phyloP scores from a whole-genome alignment of 345 rosid species.

The Sonneratia alba region DNA sequence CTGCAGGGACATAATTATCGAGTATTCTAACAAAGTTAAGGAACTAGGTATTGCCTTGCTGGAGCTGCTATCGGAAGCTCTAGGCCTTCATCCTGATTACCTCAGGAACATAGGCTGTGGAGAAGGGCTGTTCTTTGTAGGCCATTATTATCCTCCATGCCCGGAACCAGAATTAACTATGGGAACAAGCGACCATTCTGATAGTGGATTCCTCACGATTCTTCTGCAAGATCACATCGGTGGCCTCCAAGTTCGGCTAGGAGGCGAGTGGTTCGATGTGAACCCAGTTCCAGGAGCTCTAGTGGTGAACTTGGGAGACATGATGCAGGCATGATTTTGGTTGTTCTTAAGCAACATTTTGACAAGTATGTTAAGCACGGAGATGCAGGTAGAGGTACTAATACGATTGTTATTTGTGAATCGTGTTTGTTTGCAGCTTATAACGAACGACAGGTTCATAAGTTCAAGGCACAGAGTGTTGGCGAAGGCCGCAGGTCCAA shows the following conservation, averaged over 20 bases:
- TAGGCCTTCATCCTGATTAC: constrained; percentile 16
- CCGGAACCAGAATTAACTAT: constrained; percentile 29
- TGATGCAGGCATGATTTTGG: constrained; percentile 17
- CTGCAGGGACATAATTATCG: constrained; percentile 21
- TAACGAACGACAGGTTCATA: constrained; percentile 9
- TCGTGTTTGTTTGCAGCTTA: constrained; percentile 1
- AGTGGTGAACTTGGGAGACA: constrained; percentile 21
- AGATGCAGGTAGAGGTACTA: background rate
- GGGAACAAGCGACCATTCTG: constrained; percentile 25
- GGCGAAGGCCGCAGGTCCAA: constrained; percentile 13
- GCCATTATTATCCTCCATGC: constrained; percentile 39
- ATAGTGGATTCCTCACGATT: constrained; percentile 18
- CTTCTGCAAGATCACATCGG: constrained; percentile 29
- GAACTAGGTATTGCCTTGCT: constrained; percentile 9
- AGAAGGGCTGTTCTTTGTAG: constrained; percentile 10
- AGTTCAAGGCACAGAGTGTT: constrained; percentile 5
- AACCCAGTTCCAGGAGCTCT: constrained; percentile 14
- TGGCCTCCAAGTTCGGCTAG: constrained; percentile 27
- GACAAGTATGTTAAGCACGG: too few relatives aligned
- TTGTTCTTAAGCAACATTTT: background rate
- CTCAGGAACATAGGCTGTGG: constrained; percentile 18
- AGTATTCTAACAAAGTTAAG: constrained; percentile 14
- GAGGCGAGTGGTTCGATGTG: constrained; percentile 24
- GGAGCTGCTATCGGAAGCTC: constrained; percentile 30
- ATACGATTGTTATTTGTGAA: background rate